phyloP scores from a whole-genome alignment of 2,329 filamentous ascomycete species.

The Venturia carpophila region DNA sequence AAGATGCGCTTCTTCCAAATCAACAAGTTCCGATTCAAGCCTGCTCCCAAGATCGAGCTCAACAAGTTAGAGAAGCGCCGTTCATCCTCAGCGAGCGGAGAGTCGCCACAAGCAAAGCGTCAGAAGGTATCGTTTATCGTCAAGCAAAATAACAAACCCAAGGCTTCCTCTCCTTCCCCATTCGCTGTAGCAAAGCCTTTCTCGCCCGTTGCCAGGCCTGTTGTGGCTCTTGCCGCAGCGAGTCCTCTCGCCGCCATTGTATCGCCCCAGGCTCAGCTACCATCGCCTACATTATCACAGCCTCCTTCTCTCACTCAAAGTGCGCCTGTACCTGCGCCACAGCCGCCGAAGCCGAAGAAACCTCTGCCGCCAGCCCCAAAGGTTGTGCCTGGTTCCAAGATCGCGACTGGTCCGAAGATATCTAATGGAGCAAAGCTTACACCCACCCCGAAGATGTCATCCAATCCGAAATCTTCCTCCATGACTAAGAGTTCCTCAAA shows the following conservation, averaged over 20 bases:
- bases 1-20: constrained; percentile 27
- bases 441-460: neutral
- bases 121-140: neutral
- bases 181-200: neutral
- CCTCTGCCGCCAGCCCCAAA: neutral
- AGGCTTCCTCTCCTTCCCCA: constrained; percentile 1
- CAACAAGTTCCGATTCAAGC: constrained; percentile 18
- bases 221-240: neutral
- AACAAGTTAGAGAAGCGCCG: constrained; percentile 15
- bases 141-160: constrained; percentile 4
- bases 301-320: neutral
- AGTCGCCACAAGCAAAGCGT: constrained; percentile 18
- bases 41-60: constrained; percentile 3
- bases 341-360: neutral
- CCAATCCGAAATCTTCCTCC: neutral
- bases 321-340: neutral
- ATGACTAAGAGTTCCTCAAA: neutral
- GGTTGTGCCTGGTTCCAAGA: neutral
- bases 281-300: constrained; percentile 14
- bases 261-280: constrained; percentile 2
- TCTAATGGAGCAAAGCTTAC: neutral
- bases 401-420: neutral
- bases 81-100: neutral
- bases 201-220: neutral
- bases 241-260: neutral